A percentile compares a stretch with the other conserved stretches of the same genome.
These are phyloP conservation scores for Talaromyces sp. DNA, from an alignment of 2,329 filamentous ascomycete genomes.

Conservation along the genomic window DNA sequence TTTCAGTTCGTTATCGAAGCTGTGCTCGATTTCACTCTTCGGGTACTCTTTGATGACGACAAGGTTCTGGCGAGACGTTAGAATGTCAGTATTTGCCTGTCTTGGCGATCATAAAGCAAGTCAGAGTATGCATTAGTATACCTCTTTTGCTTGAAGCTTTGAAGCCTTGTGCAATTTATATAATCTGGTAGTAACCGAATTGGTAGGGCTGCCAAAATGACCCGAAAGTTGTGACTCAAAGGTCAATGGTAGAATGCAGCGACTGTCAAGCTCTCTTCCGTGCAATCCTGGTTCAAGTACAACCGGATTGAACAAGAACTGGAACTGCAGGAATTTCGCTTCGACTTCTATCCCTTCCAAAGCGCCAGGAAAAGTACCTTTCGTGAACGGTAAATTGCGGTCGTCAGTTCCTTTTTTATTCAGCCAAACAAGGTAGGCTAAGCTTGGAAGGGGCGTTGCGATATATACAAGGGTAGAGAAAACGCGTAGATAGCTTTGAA, in stretches of 20 bases:
- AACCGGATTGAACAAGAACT: background rate
- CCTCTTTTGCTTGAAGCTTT: background rate
- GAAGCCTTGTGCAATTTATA: background rate
- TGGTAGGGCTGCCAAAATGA: background rate
- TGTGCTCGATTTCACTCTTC: slow-evolving; percentile 3
- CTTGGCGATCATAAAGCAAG: background rate
- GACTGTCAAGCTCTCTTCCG: background rate
- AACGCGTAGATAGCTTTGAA: background rate
- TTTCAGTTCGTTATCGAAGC: slow-evolving; percentile 9
- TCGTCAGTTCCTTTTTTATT: background rate
- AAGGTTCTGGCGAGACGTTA: background rate
- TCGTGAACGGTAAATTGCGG: background rate
- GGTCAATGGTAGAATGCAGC: background rate
- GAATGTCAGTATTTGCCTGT: background rate
- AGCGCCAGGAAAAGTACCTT: background rate
- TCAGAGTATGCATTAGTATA: background rate
- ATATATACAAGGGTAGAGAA: background rate
- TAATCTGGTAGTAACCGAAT: background rate
- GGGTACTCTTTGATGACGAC: slow-evolving; percentile 12
- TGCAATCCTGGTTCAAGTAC: background rate
- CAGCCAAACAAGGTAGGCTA: background rate
- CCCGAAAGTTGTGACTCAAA: background rate
- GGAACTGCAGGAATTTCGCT: background rate
- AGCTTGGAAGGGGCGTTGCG: background rate
- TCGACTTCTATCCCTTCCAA: background rate